These are phyloP conservation scores for Licmophora abbreviata DNA, from an alignment of 108 stramenopile genomes.

Conservation along the genomic window DNA sequence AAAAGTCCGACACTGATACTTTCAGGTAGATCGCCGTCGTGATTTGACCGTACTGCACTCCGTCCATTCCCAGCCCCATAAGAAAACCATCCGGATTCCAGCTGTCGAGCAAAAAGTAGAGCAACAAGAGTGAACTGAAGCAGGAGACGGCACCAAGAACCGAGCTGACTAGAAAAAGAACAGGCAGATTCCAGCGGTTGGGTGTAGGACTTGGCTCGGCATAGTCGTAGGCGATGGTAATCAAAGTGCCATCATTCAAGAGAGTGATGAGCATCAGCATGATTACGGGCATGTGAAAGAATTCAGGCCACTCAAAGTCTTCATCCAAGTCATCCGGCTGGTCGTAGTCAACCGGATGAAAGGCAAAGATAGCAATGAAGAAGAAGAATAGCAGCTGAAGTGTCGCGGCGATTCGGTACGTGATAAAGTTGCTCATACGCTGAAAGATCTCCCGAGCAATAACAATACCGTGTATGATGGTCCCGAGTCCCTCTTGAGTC, in stretches of 20 bases:
- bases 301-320: slow-evolving; percentile 24
- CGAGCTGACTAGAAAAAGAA: slow-evolving; percentile 27
- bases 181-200: slow-evolving; percentile 45
- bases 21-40: slow-evolving; percentile 45
- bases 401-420: slow-evolving; percentile 61
- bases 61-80: slow-evolving; percentile 19
- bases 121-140: slow-evolving; percentile 29
- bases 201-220: slow-evolving; percentile 39
- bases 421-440: slow-evolving; percentile 46
- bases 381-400: slow-evolving; percentile 76
- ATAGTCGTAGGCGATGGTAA: slow-evolving; percentile 62
- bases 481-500: slow-evolving; percentile 46
- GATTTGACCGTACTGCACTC: slow-evolving; percentile 41
- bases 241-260: slow-evolving; percentile 68
- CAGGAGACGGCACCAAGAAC: slow-evolving; percentile 39
- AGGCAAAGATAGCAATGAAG: slow-evolving; percentile 59
- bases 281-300: slow-evolving; percentile 68
- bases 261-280: slow-evolving; percentile 68
- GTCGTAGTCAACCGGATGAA: slow-evolving; percentile 34
- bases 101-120: slow-evolving; percentile 31
- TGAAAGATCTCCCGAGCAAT: slow-evolving; percentile 44
- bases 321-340: slow-evolving; percentile 19
- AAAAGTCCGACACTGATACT: slow-evolving; percentile 44
- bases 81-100: slow-evolving; percentile 32
- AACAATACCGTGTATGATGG: slow-evolving; percentile 55